phyloP scores from a whole-genome alignment of 176 grass and related monocot species.

The Otatea glauca region DNA sequence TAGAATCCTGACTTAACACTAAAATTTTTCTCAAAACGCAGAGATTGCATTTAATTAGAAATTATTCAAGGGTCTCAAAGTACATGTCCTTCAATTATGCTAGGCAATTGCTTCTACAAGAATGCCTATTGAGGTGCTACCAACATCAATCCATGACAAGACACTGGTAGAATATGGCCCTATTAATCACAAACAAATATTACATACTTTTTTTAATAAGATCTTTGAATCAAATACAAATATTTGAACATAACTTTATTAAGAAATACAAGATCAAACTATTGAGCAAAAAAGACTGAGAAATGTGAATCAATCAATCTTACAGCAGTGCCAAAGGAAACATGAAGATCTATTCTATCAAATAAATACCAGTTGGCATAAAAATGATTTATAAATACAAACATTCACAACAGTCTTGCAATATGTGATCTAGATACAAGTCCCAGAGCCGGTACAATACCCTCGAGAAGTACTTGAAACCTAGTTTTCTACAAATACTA shows the following conservation, averaged over 20 bases:
- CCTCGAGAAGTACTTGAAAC: constrained; percentile 7
- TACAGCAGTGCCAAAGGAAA: not conserved
- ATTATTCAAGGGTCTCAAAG: not conserved
- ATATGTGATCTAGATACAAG: constrained; percentile 9
- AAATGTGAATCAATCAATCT: not conserved
- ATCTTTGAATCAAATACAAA: not conserved
- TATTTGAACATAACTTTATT: not conserved
- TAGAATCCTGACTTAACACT: not conserved
- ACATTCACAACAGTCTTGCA: not conserved
- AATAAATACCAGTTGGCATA: constrained; percentile 10
- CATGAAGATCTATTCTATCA: not conserved
- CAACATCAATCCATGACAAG: constrained; percentile 9
- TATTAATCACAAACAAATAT: not conserved
- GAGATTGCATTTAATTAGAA: not conserved
- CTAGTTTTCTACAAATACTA: not conserved
- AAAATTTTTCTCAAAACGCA: not conserved
- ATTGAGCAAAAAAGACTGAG: not conserved
- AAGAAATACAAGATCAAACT: not conserved
- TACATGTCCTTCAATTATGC: not conserved
- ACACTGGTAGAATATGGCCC: not conserved
- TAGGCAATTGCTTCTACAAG: not conserved
- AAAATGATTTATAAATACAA: constrained; percentile 14
- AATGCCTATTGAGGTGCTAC: not conserved
- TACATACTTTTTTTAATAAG: not conserved
- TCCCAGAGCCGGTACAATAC: not conserved